phyloP scores from a whole-genome alignment of 2,329 filamentous ascomycete species.

The Neofusicoccum cordaticola region DNA sequence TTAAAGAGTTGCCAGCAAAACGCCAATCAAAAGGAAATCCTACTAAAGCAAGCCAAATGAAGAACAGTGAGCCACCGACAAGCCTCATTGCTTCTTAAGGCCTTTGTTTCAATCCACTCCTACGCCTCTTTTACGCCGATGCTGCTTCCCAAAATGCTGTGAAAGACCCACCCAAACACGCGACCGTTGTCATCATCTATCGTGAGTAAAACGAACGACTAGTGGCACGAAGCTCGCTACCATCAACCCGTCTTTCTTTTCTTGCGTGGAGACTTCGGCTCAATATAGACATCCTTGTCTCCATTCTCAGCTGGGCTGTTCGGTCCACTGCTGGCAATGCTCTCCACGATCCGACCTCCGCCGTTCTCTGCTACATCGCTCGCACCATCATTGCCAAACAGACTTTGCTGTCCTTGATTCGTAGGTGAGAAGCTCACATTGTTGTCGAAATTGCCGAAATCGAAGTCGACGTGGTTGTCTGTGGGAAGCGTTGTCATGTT shows the following conservation, averaged over 20 bases:
- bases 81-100: not conserved
- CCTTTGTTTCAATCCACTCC: not conserved
- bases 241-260: constrained; percentile 14
- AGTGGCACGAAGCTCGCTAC: too few species aligned
- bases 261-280: constrained; percentile 11
- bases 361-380: constrained; percentile 12
- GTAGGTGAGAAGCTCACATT: constrained; percentile 19
- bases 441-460: constrained; percentile 19
- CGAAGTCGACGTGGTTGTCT: constrained; percentile 20
- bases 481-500: constrained; percentile 28
- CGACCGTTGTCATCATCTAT: not conserved
- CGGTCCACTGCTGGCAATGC: constrained; percentile 30
- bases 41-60: not conserved
- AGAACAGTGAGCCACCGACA: not conserved
- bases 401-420: not conserved
- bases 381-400: constrained; percentile 5
- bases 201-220: not conserved
- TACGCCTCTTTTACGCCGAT: constrained; percentile 5
- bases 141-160: not conserved
- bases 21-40: not conserved
- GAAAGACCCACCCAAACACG: not conserved
- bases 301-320: constrained; percentile 25
- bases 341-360: constrained; percentile 30
- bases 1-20: too few species aligned
- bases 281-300: not conserved